phyloP scores from a whole-genome alignment of 1,139 yeast species.

The Debaryomyces nepalensis region DNA sequence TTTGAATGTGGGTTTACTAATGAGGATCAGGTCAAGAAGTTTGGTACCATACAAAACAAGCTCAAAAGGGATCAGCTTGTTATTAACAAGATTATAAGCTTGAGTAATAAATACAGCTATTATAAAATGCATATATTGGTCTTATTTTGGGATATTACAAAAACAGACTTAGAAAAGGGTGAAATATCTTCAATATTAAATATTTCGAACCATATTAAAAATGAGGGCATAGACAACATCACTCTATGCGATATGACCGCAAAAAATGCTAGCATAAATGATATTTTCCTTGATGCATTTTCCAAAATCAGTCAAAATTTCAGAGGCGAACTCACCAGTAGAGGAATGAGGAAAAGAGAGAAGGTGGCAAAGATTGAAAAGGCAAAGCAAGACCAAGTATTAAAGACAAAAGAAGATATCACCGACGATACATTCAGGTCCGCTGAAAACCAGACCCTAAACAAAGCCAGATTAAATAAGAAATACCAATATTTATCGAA shows the following conservation, averaged over 20 bases:
- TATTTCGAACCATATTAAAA: conserved; percentile 18
- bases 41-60: conserved; percentile 29
- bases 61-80: conserved; percentile 41
- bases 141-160: conserved; percentile 43
- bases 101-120: conserved; percentile 40
- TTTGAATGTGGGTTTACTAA: conserved; percentile 51
- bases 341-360: conserved; percentile 33
- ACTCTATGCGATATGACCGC: conserved; percentile 43
- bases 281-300: conserved; percentile 31
- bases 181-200: conserved; percentile 26
- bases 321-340: conserved; percentile 34
- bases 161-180: conserved; percentile 22
- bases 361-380: conserved; percentile 14
- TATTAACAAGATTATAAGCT: conserved; percentile 41
- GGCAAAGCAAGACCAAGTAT: conserved; percentile 8
- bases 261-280: conserved; percentile 33
- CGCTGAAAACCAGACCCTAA: conserved; percentile 20
- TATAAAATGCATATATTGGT: conserved; percentile 43
- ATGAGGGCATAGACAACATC: conserved; percentile 25
- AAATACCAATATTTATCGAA: conserved; percentile 41
- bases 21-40: conserved; percentile 18
- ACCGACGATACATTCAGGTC: conserved; percentile 8
- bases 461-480: conserved; percentile 36
- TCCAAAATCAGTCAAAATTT: conserved; percentile 28
- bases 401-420: conserved; percentile 14